Evolutionary conservation across 768 basidiomycete species (phyloP).

Genomic region (Kwoniella bestiolae): DNA sequence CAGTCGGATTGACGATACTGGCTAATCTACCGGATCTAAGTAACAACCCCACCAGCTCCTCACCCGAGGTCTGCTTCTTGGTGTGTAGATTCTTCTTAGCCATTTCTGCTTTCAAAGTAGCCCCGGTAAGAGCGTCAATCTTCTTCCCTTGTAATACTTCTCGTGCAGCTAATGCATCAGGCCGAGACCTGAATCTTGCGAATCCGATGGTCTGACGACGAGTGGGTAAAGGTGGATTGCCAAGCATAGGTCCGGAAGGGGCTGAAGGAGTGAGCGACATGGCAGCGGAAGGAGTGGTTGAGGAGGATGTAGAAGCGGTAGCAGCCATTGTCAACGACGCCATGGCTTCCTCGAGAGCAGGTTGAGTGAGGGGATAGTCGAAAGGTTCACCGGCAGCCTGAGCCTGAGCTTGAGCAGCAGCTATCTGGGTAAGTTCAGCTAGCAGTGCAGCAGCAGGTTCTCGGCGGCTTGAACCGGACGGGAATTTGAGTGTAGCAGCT

Average conservation of each 20-base stretch:
- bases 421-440: constrained; percentile 42
- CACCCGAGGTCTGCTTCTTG: constrained; percentile 79
- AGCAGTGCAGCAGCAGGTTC: constrained; percentile 46
- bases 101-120: constrained; percentile 96
- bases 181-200: constrained; percentile 87
- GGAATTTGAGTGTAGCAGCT: constrained; percentile 96
- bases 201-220: constrained; percentile 98
- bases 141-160: constrained; percentile 86
- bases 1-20: constrained; percentile 22
- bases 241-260: constrained; percentile 31
- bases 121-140: constrained; percentile 90
- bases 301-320: constrained; percentile 41
- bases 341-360: constrained; percentile 44
- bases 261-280: constrained; percentile 41
- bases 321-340: constrained; percentile 41
- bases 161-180: constrained; percentile 82
- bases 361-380: constrained; percentile 19
- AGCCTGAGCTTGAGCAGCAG: constrained; percentile 32
- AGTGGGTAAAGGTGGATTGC: constrained; percentile 60
- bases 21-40: constrained; percentile 45
- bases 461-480: constrained; percentile 64
- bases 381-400: constrained; percentile 26
- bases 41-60: constrained; percentile 52
- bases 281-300: constrained; percentile 49
- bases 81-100: constrained; percentile 99